These are phyloP conservation scores for Pythium angustatum DNA, from an alignment of 352 stramenopile species.

Conservation along the genomic window DNA sequence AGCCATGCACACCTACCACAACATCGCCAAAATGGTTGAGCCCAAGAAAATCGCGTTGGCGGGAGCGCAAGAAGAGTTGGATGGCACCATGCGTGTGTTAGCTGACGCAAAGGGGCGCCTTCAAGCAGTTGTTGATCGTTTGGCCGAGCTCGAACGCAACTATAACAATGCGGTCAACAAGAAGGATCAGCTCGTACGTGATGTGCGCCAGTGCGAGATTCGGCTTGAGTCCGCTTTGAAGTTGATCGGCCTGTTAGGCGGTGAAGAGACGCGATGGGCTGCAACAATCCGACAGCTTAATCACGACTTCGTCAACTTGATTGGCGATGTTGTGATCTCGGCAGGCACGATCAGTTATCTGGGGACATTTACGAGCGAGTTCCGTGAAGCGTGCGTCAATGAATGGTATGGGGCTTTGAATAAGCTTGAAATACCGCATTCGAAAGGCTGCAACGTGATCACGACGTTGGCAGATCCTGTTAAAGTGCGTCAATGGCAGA, in stretches of 20 bases:
- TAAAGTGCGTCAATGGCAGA: conserved; percentile 90
- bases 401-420: conserved; percentile 83
- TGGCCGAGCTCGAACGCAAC: conserved; percentile 89
- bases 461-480: conserved; percentile 90
- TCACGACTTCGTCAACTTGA: conserved; percentile 83
- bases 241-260: conserved; percentile 88
- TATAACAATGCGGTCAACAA: conserved; percentile 88
- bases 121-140: conserved; percentile 82
- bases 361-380: conserved; percentile 93
- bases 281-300: conserved; percentile 84
- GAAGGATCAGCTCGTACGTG: conserved; percentile 81
- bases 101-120: conserved; percentile 84
- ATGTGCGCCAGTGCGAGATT: conserved; percentile 84
- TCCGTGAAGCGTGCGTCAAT: conserved; percentile 81
- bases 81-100: conserved; percentile 86
- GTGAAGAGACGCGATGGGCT: conserved; percentile 89
- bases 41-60: conserved; percentile 90
- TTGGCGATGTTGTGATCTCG: conserved; percentile 91
- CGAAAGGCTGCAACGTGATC: conserved; percentile 82
- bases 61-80: conserved; percentile 78
- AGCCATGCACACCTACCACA: conserved; percentile 93
- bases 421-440: conserved; percentile 78
- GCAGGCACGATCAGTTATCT: conserved; percentile 93
- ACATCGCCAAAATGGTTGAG: conserved; percentile 91
- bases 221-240: conserved; percentile 89